These are phyloP conservation scores for Hemisphaericaspora lyxosophila DNA, from an alignment of 1,139 yeast species.

Conservation along the genomic window DNA sequence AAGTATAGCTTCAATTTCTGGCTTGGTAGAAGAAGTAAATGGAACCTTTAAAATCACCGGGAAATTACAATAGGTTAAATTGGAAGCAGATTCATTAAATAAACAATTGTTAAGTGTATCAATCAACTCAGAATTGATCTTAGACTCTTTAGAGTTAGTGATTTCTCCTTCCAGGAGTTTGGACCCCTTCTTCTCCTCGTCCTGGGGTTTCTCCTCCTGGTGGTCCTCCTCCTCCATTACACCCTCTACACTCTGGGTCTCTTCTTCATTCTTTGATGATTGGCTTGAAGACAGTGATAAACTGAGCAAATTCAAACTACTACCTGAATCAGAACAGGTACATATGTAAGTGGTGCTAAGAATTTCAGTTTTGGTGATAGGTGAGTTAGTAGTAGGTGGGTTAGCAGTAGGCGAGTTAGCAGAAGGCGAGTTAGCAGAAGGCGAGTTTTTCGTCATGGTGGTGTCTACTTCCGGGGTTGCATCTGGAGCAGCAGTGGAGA, in stretches of 20 bases:
- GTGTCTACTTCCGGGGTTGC: too few species aligned
- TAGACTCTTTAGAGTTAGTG: not conserved
- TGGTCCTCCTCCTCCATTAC: conserved; percentile 2
- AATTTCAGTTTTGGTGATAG: too few species aligned
- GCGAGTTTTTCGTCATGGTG: too few species aligned
- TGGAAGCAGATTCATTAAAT: conserved; percentile 8
- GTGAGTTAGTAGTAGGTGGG: conserved; percentile 8
- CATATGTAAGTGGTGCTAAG: too few species aligned
- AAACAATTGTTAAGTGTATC: conserved; percentile 11
- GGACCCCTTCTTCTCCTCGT: not conserved
- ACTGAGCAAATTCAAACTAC: conserved; percentile 8
- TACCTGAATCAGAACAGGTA: conserved; percentile 10
- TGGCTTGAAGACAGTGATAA: conserved; percentile 11
- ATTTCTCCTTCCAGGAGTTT: conserved; percentile 2
- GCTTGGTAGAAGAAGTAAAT: conserved; percentile 1
- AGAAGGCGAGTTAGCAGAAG: not conserved
- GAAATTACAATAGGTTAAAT: conserved; percentile 11
- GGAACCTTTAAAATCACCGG: conserved; percentile 13
- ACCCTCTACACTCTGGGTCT: too few species aligned
- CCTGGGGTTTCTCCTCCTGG: not conserved
- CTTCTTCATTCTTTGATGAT: conserved; percentile 4
- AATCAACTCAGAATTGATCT: conserved; percentile 8
- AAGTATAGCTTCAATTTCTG: conserved; percentile 4
- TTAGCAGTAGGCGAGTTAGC: conserved; percentile 4
- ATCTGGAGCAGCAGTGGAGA: too few species aligned